These are phyloP conservation scores for Pseudogymnoascus verrucosus DNA, from an alignment of 2,329 filamentous ascomycete species.

Conservation along the genomic window DNA sequence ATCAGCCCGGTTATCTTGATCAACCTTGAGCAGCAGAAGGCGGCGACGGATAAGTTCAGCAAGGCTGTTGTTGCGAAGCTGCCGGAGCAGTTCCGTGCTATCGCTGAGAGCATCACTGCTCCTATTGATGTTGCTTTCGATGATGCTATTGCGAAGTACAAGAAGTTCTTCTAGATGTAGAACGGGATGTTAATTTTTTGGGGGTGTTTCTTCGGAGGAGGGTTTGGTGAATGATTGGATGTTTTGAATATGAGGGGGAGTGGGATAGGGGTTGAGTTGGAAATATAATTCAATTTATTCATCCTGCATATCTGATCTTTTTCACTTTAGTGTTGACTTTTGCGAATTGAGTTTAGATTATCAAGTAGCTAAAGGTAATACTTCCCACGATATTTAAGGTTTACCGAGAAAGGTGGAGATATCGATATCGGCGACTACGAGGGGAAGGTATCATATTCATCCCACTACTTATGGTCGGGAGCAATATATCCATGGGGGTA, in stretches of 20 bases:
- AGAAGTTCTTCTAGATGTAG: slow-evolving; percentile 7
- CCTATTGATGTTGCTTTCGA: slow-evolving; percentile 28
- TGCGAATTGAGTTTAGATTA: too few species aligned
- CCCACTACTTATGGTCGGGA: too few species aligned
- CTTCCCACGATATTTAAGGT: too few species aligned
- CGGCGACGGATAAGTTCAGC: slow-evolving; percentile 28
- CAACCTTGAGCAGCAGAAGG: slow-evolving; percentile 34
- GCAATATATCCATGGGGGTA: too few species aligned
- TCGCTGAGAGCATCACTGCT: slow-evolving; percentile 26
- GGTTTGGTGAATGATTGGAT: neutral
- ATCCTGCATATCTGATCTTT: neutral
- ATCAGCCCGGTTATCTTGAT: slow-evolving; percentile 35
- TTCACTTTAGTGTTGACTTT: neutral
- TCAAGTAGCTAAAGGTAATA: too few species aligned
- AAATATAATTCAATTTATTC: neutral
- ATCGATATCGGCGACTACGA: too few species aligned
- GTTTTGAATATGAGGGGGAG: neutral
- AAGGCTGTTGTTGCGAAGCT: slow-evolving; percentile 17
- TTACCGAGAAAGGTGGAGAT: too few species aligned
- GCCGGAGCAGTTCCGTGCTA: slow-evolving; percentile 10
- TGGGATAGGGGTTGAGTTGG: neutral
- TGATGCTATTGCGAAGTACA: slow-evolving; percentile 15
- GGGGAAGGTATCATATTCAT: too few species aligned
- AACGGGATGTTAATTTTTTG: neutral
- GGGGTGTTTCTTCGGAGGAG: neutral